These are phyloP conservation scores for Fraxinus platypoda DNA, from an alignment of 305 asterid genomes.

Conservation along the genomic window DNA sequence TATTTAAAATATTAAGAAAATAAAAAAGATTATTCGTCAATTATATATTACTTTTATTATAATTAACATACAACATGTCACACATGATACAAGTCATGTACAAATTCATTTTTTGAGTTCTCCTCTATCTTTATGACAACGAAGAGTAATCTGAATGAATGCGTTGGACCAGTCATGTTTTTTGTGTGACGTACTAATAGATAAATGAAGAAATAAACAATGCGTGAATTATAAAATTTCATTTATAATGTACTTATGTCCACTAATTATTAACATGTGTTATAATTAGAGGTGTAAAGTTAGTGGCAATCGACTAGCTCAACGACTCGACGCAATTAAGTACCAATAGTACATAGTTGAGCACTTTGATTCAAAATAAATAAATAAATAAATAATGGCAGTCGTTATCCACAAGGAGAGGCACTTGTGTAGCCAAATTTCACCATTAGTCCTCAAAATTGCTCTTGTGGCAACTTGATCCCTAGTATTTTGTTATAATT, in stretches of 20 bases:
- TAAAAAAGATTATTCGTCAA: background rate
- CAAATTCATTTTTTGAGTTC: background rate
- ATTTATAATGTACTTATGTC: background rate
- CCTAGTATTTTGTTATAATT: no score
- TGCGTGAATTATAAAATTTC: background rate
- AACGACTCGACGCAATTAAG: background rate
- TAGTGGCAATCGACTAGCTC: background rate
- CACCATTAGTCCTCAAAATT: background rate
- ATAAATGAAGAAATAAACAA: background rate
- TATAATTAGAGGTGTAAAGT: no score
- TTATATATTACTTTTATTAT: background rate
- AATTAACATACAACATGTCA: background rate
- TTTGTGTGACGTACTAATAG: no score
- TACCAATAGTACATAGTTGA: background rate
- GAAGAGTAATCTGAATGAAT: no score
- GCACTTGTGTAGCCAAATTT: background rate
- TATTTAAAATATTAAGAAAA: no score
- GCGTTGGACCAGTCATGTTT: background rate
- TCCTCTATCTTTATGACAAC: background rate
- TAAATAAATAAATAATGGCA: background rate
- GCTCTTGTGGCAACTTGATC: background rate
- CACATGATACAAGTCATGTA: background rate
- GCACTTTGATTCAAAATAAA: background rate
- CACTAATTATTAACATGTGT: no score
- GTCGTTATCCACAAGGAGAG: background rate